Conservation (phyloP, 176 grass and related monocot genomes). For the Eragrostis nindensis region DNA sequence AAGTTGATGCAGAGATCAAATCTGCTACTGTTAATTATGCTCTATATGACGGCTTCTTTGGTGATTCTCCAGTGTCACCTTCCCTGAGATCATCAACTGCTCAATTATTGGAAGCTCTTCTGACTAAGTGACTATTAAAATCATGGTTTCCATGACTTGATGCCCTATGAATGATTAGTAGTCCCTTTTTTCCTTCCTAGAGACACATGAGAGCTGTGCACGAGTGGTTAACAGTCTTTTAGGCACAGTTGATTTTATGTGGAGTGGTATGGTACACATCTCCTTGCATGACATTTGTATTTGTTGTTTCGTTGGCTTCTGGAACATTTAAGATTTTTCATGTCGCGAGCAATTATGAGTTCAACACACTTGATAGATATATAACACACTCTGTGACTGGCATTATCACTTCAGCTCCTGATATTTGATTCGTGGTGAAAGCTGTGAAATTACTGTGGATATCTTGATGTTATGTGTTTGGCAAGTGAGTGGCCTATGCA, state of each 20-base stretch:
- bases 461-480: too few species aligned
- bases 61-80: slow-evolving; percentile 73
- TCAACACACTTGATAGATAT: too few species aligned
- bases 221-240: not conserved
- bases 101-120: slow-evolving; percentile 51
- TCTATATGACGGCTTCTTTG: slow-evolving; percentile 86
- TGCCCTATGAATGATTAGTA: not conserved
- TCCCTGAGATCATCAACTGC: slow-evolving; percentile 62
- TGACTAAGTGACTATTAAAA: slow-evolving; percentile 36
- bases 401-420: too few species aligned
- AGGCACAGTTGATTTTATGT: not conserved
- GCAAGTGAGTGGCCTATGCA: too few species aligned
- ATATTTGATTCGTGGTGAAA: too few species aligned
- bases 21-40: slow-evolving; percentile 74
- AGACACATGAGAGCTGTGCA: not conserved
- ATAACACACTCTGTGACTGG: too few species aligned
- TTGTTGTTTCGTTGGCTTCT: too few species aligned
- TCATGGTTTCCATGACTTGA: not conserved
- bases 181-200: not conserved
- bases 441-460: too few species aligned
- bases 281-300: not conserved
- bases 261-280: not conserved
- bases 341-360: too few species aligned
- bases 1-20: slow-evolving; percentile 70
- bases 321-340: too few species aligned